phyloP scores from a whole-genome alignment of 441 rosid genomes.

The Corymbia citriodora region DNA sequence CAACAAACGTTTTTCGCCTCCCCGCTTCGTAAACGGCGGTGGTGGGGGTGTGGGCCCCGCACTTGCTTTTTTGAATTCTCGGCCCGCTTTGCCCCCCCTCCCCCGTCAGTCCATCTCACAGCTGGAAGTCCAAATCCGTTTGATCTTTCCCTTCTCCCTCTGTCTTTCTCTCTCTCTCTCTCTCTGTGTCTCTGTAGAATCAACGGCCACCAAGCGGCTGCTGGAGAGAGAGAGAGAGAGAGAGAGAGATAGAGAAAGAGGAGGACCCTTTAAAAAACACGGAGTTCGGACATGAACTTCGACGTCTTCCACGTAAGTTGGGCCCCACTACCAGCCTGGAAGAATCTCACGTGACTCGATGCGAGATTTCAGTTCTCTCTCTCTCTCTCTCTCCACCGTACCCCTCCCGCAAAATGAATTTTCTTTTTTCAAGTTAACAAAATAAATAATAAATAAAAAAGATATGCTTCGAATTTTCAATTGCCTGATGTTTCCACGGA shows the following conservation, averaged over 20 bases:
- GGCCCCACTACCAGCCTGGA: slow-evolving; percentile 53
- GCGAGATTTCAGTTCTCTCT: neutral
- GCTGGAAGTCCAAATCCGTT: slow-evolving; percentile 36
- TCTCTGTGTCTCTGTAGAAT: slow-evolving; percentile 1
- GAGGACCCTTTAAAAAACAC: neutral
- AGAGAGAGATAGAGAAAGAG: neutral
- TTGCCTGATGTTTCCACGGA: neutral
- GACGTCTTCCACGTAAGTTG: slow-evolving; percentile 29
- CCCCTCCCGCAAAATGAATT: neutral
- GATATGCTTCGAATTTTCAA: neutral
- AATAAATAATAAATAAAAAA: neutral
- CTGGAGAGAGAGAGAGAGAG: neutral
- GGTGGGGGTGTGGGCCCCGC: slow-evolving; percentile 6
- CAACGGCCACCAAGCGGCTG: slow-evolving; percentile 29
- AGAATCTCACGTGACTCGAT: slow-evolving; percentile 49
- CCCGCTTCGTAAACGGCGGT: slow-evolving; percentile 22
- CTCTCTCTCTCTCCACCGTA: neutral
- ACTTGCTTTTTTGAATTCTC: neutral
- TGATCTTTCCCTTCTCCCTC: neutral
- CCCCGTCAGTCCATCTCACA: slow-evolving; percentile 15
- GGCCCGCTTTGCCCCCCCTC: slow-evolving; percentile 13
- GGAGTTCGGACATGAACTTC: slow-evolving; percentile 18
- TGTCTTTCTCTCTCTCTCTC: no score
- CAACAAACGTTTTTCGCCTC: neutral
- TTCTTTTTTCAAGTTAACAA: neutral